These are phyloP conservation scores for Lentinus brumalis DNA, from an alignment of 768 basidiomycete genomes.

Conservation along the genomic window DNA sequence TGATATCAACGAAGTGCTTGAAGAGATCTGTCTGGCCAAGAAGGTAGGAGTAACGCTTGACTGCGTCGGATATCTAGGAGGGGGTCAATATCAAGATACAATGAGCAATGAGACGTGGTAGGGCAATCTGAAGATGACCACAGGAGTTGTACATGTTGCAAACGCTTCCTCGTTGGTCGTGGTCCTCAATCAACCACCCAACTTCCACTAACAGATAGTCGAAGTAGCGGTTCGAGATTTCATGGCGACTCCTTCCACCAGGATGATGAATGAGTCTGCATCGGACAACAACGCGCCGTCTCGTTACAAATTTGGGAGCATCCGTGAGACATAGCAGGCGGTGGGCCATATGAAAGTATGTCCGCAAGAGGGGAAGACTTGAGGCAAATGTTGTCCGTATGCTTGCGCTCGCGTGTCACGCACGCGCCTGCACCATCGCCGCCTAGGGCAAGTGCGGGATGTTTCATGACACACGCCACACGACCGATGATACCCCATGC, in stretches of 20 bases:
- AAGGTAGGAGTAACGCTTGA: slow-evolving; percentile 97
- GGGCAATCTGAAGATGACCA: too few relatives aligned
- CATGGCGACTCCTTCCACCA: too few relatives aligned
- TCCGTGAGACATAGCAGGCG: too few relatives aligned
- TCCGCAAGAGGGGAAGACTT: neutral
- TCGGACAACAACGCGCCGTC: too few relatives aligned
- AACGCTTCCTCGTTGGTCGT: too few relatives aligned
- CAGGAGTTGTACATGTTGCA: too few relatives aligned
- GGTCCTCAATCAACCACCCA: too few relatives aligned
- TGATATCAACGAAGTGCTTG: slow-evolving; percentile 97
- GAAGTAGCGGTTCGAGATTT: too few relatives aligned
- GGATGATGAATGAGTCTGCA: too few relatives aligned
- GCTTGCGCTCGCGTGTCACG: neutral
- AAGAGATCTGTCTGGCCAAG: slow-evolving; percentile 97
- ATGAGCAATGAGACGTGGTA: neutral
- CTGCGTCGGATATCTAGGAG: slow-evolving; percentile 81
- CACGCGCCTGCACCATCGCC: neutral
- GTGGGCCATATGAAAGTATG: neutral
- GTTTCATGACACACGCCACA: neutral
- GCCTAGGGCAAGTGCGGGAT: neutral
- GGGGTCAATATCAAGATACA: slow-evolving; percentile 15
- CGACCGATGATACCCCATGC: neutral
- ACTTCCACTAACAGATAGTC: too few relatives aligned
- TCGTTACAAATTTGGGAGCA: too few relatives aligned
- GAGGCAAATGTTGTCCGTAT: too few relatives aligned